These are phyloP conservation scores for Scedosporium dehoogii DNA, from an alignment of 2,329 filamentous ascomycete species.

Conservation along the genomic window DNA sequence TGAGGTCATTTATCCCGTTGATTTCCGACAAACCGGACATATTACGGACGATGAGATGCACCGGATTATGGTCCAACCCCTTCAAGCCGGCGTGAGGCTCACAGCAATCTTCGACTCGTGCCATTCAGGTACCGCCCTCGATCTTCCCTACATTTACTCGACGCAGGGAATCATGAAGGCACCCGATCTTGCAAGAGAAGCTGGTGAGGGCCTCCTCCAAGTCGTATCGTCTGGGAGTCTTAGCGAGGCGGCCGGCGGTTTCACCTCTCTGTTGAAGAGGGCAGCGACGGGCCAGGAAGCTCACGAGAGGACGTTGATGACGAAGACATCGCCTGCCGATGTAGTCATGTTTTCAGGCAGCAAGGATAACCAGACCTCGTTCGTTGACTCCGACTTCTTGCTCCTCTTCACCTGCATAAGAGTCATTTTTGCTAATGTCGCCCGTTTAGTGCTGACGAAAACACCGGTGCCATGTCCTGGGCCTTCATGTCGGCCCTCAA, in stretches of 20 bases:
- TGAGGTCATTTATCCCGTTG: conserved; percentile 76
- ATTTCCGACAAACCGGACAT: conserved; percentile 69
- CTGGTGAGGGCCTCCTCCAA: conserved; percentile 51
- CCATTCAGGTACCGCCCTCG: conserved; percentile 56
- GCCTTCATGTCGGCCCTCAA: conserved; percentile 88
- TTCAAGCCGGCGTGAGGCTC: conserved; percentile 45
- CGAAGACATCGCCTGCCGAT: conserved; percentile 90
- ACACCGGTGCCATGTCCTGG: conserved; percentile 94
- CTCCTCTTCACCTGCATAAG: conserved; percentile 32
- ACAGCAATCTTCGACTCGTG: conserved; percentile 58
- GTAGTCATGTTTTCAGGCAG: conserved; percentile 97
- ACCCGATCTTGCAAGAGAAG: conserved; percentile 58
- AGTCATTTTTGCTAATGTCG: conserved; percentile 78
- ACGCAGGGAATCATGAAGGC: conserved; percentile 60
- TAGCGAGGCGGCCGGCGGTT: conserved; percentile 67
- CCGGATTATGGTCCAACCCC: conserved; percentile 54
- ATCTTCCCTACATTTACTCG: conserved; percentile 59
- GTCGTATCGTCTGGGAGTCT: conserved; percentile 57
- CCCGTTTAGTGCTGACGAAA: conserved; percentile 30
- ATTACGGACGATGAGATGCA: conserved; percentile 82
- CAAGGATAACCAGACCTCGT: conserved; percentile 93
- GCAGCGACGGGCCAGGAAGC: conserved; percentile 73
- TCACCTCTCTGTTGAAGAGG: conserved; percentile 82
- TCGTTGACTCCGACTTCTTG: conserved; percentile 29
- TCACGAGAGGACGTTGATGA: conserved; percentile 68